A percentile compares a stretch with the other conserved stretches of the same genome.
phyloP scores from a whole-genome alignment of 2,329 filamentous ascomycete species.

The Lachnellula hyalina region DNA sequence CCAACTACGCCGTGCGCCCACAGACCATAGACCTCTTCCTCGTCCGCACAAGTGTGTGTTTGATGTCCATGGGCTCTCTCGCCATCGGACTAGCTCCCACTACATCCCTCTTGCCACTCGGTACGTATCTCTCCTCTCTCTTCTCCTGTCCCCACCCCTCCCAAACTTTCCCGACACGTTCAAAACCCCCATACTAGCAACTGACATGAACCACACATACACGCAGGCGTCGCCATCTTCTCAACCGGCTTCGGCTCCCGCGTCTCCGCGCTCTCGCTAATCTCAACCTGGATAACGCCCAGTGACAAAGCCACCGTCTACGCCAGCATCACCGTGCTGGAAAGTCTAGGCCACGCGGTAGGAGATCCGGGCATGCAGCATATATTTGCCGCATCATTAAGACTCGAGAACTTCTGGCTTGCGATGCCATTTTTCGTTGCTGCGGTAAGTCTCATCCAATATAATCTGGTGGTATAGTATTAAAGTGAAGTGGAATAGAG shows the following conservation, averaged over 20 bases:
- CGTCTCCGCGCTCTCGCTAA: constrained; percentile 26
- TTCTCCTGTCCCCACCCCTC: not conserved
- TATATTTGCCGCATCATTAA: constrained; percentile 25
- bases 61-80: constrained; percentile 24
- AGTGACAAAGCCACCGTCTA: constrained; percentile 25
- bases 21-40: constrained; percentile 25
- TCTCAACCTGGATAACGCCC: constrained; percentile 26
- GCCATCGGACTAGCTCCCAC: constrained; percentile 20
- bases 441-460: constrained; percentile 20
- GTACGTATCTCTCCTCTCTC: constrained; percentile 14
- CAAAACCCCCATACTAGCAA: not conserved
- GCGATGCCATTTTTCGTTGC: constrained; percentile 29
- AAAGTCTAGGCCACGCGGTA: constrained; percentile 28
- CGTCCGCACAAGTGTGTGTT: constrained; percentile 21
- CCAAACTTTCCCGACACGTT: not conserved
- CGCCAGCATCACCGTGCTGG: constrained; percentile 27
- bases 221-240: constrained; percentile 26
- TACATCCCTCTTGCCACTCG: constrained; percentile 19
- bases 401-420: constrained; percentile 21
- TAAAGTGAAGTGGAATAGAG: no score
- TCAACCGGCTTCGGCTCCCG: constrained; percentile 28
- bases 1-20: constrained; percentile 13
- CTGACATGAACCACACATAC: not conserved
- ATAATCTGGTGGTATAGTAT: no score
- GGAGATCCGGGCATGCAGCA: constrained; percentile 28